These are phyloP conservation scores for Urostyla sp. DNA, from an alignment of 73 alveolate species.

Conservation along the genomic window DNA sequence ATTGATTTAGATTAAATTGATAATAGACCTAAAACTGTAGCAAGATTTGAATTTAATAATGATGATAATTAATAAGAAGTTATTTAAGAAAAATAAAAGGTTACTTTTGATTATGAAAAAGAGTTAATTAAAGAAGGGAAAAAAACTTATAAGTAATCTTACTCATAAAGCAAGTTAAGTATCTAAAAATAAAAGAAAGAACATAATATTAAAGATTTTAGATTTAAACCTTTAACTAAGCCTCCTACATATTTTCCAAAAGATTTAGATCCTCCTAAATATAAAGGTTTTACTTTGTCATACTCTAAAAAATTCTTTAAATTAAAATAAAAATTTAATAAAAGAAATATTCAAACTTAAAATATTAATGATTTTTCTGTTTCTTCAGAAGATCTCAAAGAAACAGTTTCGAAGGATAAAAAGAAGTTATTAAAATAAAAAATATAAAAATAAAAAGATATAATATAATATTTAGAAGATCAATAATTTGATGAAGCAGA, in stretches of 20 bases:
- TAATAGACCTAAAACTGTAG: constrained; percentile 26
- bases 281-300: no score
- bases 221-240: constrained; percentile 1
- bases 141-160: background rate
- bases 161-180: background rate
- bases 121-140: constrained; percentile 27
- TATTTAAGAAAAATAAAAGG: background rate
- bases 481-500: no score
- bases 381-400: constrained; percentile 14
- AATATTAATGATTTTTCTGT: background rate
- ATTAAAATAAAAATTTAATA: constrained; percentile 11
- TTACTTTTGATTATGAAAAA: constrained; percentile 2
- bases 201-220: background rate
- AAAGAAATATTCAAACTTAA: background rate
- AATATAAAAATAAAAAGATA: no score
- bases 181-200: constrained; percentile 1
- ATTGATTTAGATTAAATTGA: background rate
- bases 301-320: no score
- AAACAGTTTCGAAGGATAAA: background rate
- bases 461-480: no score
- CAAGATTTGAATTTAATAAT: background rate
- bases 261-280: background rate
- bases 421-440: constrained; percentile 4
- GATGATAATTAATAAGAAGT: background rate
- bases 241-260: background rate